phyloP scores from a whole-genome alignment of 495 filamentous ascomycete species.

The Podospora comata region DNA sequence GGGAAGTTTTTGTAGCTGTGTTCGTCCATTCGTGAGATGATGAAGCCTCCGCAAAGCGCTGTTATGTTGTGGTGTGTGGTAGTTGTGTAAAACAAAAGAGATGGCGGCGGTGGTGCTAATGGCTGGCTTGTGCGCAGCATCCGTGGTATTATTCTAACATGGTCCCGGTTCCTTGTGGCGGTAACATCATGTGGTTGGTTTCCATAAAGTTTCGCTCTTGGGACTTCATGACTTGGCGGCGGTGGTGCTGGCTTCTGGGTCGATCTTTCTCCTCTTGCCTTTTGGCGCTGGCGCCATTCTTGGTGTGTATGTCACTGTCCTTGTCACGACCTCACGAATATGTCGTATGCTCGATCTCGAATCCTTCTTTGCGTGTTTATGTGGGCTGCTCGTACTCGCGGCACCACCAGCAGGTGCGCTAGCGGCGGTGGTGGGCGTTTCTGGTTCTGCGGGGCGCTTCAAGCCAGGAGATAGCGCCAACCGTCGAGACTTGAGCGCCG shows the following conservation, averaged over 20 bases:
- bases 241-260: slow-evolving; percentile 39
- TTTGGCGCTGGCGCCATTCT: slow-evolving; percentile 68
- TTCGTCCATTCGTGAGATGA: neutral
- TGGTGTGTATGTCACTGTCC: slow-evolving; percentile 73
- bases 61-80: neutral
- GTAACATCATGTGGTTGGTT: no score
- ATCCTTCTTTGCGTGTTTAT: slow-evolving; percentile 38
- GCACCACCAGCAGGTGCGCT: neutral
- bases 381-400: slow-evolving; percentile 3
- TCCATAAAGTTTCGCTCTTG: no score
- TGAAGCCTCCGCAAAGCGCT: neutral
- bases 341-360: slow-evolving; percentile 51
- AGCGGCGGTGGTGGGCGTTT: slow-evolving; percentile 20
- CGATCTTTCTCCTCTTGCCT: slow-evolving; percentile 70
- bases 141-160: neutral
- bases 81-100: slow-evolving; percentile 3
- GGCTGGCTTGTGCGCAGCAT: neutral
- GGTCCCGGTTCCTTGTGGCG: neutral
- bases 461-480: slow-evolving; percentile 38
- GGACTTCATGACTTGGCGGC: slow-evolving; percentile 29
- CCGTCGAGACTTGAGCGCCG: slow-evolving; percentile 52
- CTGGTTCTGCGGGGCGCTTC: slow-evolving; percentile 38
- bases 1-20: neutral
- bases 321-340: slow-evolving; percentile 68
- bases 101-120: neutral